Base-by-base conservation (phyloP, 2,329 filamentous ascomycete species). In the Trichoderma sp. region DNA sequence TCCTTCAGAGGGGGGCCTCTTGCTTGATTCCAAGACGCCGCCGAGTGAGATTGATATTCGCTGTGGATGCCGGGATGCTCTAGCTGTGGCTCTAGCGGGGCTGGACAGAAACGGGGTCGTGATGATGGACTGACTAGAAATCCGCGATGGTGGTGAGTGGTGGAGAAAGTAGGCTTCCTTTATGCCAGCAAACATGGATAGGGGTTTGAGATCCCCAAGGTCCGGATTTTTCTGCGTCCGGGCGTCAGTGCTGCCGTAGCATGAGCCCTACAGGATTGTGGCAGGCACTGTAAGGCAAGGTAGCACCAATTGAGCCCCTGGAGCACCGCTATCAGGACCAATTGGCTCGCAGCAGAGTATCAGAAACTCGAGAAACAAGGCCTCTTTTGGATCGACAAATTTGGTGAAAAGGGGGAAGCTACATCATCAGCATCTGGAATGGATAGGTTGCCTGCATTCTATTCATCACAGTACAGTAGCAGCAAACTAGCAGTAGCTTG, bases 31-130 rank as follows among this genome's bases (percentile, higher is more conserved):
- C 57, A 57, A 43, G n/a, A 24, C 37, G 27, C 53, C 37, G 53
- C 53, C 47, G 62, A 47, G 52, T 27, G 52, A 55, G 21, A 35
- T 49, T 49, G 47, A 65, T 57, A 65, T 65, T 57, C 52, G 24
- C 27, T 33, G 53, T 49, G 27, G 62, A 65, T 33, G 47, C 43
- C 27, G 13, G 16, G 43, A 21, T 14, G 4, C 16, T 33, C 8
- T 14, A 29, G 53, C 40, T 10, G 40, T 27, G 13, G 40, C n/a
- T 33, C 40, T 40, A 49, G 47, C 27, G 59, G 47, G n/a, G 16
- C 31, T n/a, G 24, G 29, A 27, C 52, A 55, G 14, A 27, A 55
- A 55, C 52, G 29, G 29, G 55, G 64, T 8, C 14, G 43, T 60
- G 47, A 55, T 55, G 56, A 67, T 67, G 63, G 63, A 52, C 5